These are phyloP conservation scores for Carex scoparia DNA, from an alignment of 176 grass and related monocot species.

Conservation along the genomic window DNA sequence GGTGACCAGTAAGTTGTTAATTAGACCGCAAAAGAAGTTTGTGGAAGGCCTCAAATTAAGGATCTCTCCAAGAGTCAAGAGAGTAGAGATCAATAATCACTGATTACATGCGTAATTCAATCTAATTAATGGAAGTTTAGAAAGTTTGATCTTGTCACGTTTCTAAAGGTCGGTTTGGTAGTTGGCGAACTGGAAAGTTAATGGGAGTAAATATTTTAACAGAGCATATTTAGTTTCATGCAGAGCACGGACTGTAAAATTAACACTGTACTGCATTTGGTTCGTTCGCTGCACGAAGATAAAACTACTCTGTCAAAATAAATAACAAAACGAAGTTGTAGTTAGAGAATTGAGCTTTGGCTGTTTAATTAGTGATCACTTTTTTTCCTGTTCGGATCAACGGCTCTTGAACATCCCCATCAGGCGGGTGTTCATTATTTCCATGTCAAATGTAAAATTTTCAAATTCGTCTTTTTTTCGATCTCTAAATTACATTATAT, in stretches of 20 bases:
- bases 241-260: too few species aligned
- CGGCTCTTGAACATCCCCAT: background rate
- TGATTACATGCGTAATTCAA: background rate
- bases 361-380: background rate
- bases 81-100: background rate
- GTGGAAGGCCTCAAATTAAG: background rate
- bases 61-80: background rate
- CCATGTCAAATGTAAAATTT: background rate
- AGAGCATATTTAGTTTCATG: background rate
- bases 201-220: background rate
- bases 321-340: background rate
- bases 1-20: background rate
- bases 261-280: too few species aligned
- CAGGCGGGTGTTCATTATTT: background rate
- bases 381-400: background rate
- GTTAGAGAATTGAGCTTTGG: background rate
- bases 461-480: background rate
- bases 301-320: background rate
- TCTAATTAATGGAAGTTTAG: background rate
- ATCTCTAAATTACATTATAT: background rate
- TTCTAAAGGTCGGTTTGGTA: background rate
- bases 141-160: conserved; percentile 12
- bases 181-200: background rate
- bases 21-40: background rate
- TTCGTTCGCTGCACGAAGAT: too few species aligned